Evolutionary conservation across 2,329 filamentous ascomycete species (phyloP).

Genomic region (Claviceps purpurea): DNA sequence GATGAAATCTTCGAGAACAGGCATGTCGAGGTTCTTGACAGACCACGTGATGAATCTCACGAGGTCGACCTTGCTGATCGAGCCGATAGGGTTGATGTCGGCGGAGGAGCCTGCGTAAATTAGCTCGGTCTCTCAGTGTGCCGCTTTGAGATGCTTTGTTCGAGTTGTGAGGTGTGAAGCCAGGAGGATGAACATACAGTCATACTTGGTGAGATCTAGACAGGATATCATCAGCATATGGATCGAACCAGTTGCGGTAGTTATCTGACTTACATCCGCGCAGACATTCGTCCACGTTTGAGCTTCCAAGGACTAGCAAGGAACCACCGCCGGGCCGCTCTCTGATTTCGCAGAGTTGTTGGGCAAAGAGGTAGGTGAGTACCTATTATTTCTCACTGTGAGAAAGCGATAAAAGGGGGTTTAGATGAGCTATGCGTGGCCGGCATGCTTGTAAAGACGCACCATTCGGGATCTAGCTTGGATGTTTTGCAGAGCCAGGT

Average conservation of each 20-base stretch:
- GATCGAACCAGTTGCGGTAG: not conserved
- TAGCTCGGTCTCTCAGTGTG: not conserved
- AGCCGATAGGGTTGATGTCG: slow-evolving; percentile 21
- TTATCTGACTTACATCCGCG: slow-evolving; percentile 3
- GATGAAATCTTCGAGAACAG: slow-evolving; percentile 50
- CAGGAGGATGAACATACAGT: slow-evolving; percentile 7
- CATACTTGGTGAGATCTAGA: slow-evolving; percentile 21
- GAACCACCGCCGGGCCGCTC: slow-evolving; percentile 13
- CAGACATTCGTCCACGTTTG: slow-evolving; percentile 16
- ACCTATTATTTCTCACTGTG: not conserved
- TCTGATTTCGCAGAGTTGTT: slow-evolving; percentile 13
- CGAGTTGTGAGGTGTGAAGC: not conserved
- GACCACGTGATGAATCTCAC: slow-evolving; percentile 52
- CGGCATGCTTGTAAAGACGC: not conserved
- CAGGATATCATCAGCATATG: not conserved
- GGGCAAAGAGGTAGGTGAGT: slow-evolving; percentile 32
- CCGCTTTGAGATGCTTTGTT: not conserved
- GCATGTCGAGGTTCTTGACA: slow-evolving; percentile 39
- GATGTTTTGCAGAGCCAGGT: slow-evolving; percentile 52
- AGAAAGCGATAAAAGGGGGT: not conserved
- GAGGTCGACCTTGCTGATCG: slow-evolving; percentile 43
- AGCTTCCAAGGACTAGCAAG: slow-evolving; percentile 15
- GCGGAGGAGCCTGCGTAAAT: slow-evolving; percentile 19
- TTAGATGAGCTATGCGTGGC: not conserved
- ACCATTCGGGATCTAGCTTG: slow-evolving; percentile 54